Evolutionary conservation across 1,139 yeast genomes (phyloP).

Genomic region (Williopsis jadinii): DNA sequence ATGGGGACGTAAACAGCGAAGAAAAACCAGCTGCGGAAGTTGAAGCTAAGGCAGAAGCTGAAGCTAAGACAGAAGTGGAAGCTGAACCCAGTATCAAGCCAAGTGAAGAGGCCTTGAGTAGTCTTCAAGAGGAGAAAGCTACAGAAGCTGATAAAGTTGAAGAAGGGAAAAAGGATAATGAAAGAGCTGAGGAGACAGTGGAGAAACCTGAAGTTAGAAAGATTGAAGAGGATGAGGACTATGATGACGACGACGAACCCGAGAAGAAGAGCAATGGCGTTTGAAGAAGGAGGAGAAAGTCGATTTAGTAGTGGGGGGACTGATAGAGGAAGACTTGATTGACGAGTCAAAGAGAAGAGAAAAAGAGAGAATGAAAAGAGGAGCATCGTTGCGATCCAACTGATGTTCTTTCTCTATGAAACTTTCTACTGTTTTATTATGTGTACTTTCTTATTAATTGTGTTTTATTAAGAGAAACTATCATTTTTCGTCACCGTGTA

Average conservation of each 20-base stretch:
- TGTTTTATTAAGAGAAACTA: too few species aligned
- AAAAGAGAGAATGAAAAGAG: background rate
- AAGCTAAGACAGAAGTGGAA: conserved; percentile 5
- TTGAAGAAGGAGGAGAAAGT: too few species aligned
- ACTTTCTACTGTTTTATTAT: background rate
- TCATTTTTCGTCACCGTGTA: too few species aligned
- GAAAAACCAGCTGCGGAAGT: background rate
- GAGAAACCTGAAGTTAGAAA: conserved; percentile 52
- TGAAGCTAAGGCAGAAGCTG: background rate
- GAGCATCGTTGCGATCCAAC: background rate
- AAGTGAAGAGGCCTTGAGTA: conserved; percentile 33
- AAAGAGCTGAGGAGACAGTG: conserved; percentile 21
- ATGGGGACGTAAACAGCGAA: background rate
- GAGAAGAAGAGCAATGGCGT: conserved; percentile 10
- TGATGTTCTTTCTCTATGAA: too few species aligned
- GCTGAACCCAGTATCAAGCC: conserved; percentile 29
- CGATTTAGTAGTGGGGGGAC: too few species aligned
- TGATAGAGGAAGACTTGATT: too few species aligned
- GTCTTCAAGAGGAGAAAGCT: conserved; percentile 35
- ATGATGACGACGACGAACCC: conserved; percentile 52
- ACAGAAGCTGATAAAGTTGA: conserved; percentile 26
- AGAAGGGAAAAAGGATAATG: conserved; percentile 28
- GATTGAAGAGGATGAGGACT: conserved; percentile 78
- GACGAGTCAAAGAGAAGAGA: background rate
- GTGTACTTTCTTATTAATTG: background rate